phyloP scores from a whole-genome alignment of 1,284 basidiomycete species.

The Cryptococcus sp. region DNA sequence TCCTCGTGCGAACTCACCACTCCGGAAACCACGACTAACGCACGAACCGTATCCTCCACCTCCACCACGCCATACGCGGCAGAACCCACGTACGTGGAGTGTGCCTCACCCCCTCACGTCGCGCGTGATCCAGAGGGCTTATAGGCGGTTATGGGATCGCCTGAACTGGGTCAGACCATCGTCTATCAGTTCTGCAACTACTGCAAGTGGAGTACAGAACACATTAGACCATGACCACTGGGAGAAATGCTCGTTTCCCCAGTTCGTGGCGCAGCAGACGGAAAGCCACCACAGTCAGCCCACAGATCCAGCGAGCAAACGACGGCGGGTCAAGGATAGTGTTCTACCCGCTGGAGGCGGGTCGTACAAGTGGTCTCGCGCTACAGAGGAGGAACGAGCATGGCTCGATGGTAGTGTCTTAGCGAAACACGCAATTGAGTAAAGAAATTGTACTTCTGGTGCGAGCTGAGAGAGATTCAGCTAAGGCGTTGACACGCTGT shows the following conservation, averaged over 20 bases:
- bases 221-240: constrained; percentile 6
- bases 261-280: not conserved
- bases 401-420: not conserved
- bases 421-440: not conserved
- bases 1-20: constrained; percentile 9
- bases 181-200: not conserved
- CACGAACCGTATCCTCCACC: constrained; percentile 23
- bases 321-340: not conserved
- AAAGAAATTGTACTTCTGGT: too few relatives aligned
- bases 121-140: constrained; percentile 27
- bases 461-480: too few relatives aligned
- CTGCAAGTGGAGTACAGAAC: too few relatives aligned
- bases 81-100: constrained; percentile 34
- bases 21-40: constrained; percentile 4
- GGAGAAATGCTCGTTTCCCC: constrained; percentile 21
- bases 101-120: constrained; percentile 22
- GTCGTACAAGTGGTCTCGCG: not conserved
- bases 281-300: too few relatives aligned
- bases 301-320: too few relatives aligned
- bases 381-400: not conserved
- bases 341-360: not conserved
- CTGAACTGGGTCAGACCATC: constrained; percentile 29
- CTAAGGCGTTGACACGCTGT: too few relatives aligned
- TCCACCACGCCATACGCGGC: constrained; percentile 23
- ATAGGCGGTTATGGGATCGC: constrained; percentile 33